These are phyloP conservation scores for Discostella stelligera DNA, from an alignment of 352 stramenopile genomes.

Conservation along the genomic window DNA sequence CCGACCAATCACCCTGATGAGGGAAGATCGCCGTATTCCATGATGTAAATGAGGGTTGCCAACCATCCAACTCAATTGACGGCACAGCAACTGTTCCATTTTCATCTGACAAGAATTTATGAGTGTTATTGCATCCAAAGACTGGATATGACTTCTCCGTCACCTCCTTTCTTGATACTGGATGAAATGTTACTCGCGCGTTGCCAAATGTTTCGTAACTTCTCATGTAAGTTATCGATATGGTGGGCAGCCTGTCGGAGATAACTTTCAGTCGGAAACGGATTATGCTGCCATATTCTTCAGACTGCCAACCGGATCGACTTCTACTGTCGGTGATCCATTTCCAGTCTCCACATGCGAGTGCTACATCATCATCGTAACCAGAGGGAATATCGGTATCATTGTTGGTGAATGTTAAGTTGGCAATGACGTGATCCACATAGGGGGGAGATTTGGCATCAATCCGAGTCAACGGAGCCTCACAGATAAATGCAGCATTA, in stretches of 20 bases:
- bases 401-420: not conserved
- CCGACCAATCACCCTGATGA: not conserved
- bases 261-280: slow-evolving; percentile 19
- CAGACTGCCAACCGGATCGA: slow-evolving; percentile 31
- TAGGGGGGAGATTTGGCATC: slow-evolving; percentile 12
- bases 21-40: slow-evolving; percentile 25
- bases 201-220: slow-evolving; percentile 11
- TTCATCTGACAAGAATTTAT: slow-evolving; percentile 5
- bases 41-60: not conserved
- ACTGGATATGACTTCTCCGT: not conserved
- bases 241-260: slow-evolving; percentile 1
- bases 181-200: slow-evolving; percentile 7
- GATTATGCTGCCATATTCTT: slow-evolving; percentile 23
- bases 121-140: slow-evolving; percentile 15
- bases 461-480: not conserved
- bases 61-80: slow-evolving; percentile 2
- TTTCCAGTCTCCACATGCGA: slow-evolving; percentile 29
- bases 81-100: not conserved
- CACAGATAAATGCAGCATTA: slow-evolving; percentile 16
- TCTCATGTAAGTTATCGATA: slow-evolving; percentile 26
- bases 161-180: slow-evolving; percentile 6
- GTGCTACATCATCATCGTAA: slow-evolving; percentile 8
- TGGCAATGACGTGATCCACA: not conserved
- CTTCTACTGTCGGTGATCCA: slow-evolving; percentile 26
- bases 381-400: not conserved